These are phyloP conservation scores for Pythium aquatile DNA, from an alignment of 352 stramenopile species.

Conservation along the genomic window DNA sequence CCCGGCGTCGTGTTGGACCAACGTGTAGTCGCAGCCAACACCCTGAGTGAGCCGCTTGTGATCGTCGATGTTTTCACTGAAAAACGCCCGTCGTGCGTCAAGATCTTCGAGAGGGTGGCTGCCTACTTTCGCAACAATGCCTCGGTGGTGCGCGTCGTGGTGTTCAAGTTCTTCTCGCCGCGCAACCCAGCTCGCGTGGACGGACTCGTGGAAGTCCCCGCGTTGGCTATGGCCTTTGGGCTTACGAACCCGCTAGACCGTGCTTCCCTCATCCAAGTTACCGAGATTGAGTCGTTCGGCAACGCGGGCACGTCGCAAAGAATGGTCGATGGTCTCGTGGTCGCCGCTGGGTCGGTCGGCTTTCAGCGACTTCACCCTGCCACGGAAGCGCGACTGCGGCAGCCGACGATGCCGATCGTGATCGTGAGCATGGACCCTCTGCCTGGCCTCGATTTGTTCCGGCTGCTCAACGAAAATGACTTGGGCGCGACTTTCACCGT, in stretches of 20 bases:
- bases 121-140: background rate
- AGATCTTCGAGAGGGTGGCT: background rate
- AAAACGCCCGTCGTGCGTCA: background rate
- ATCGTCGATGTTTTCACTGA: background rate
- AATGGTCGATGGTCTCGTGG: no score
- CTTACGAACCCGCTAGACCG: background rate
- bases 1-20: background rate
- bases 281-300: background rate
- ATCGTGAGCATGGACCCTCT: no score
- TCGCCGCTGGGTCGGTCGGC: no score
- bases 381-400: no score
- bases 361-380: no score
- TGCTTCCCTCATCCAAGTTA: background rate
- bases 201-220: background rate
- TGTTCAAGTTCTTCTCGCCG: background rate
- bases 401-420: no score
- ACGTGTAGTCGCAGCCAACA: background rate
- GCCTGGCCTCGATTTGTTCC: no score
- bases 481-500: no score
- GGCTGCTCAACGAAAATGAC: no score
- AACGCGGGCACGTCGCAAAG: background rate
- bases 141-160: background rate
- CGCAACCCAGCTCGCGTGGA: background rate
- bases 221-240: background rate
- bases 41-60: background rate